Percentiles rank a stretch among this genome's conserved stretches.
phyloP scores from a whole-genome alignment of 768 basidiomycete species.

The Lactifluus volemus region DNA sequence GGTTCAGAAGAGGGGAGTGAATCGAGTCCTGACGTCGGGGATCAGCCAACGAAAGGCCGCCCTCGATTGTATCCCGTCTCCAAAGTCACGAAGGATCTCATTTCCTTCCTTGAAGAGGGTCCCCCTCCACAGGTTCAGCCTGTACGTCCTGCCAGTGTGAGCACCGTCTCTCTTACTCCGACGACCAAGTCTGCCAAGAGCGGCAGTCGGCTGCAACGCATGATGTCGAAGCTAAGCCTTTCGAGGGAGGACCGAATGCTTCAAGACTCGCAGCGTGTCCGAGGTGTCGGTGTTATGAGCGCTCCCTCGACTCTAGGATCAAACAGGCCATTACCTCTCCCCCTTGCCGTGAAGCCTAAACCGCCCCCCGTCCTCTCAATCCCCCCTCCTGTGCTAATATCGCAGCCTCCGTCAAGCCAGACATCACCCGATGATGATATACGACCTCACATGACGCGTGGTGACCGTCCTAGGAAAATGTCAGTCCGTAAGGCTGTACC shows the following conservation, averaged over 20 bases:
- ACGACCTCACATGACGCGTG: neutral
- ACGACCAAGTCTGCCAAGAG: conserved; percentile 27
- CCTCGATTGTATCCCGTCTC: conserved; percentile 29
- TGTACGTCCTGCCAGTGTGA: conserved; percentile 6
- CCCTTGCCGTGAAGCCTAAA: conserved; percentile 9
- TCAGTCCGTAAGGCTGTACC: conserved; percentile 27
- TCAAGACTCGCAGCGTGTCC: conserved; percentile 24
- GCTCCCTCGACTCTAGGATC: conserved; percentile 14
- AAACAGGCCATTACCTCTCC: neutral
- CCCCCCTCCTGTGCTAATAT: conserved; percentile 5
- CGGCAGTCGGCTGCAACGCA: conserved; percentile 56
- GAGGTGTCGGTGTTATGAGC: conserved; percentile 26
- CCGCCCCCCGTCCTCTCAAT: conserved; percentile 13
- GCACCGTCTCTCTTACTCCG: conserved; percentile 15
- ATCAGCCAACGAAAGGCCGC: conserved; percentile 9
- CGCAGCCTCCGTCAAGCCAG: conserved; percentile 16
- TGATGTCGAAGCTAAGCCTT: conserved; percentile 69
- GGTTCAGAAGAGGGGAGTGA: conserved; percentile 55
- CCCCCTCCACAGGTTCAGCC: conserved; percentile 36
- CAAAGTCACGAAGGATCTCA: conserved; percentile 38
- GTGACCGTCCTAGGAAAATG: conserved; percentile 24
- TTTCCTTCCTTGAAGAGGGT: conserved; percentile 51
- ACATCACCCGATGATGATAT: conserved; percentile 14
- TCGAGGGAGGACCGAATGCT: conserved; percentile 28
- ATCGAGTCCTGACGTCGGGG: conserved; percentile 5